These are phyloP conservation scores for Aspergillus pseudoterreus DNA, from an alignment of 2,329 filamentous ascomycete species.

Conservation along the genomic window DNA sequence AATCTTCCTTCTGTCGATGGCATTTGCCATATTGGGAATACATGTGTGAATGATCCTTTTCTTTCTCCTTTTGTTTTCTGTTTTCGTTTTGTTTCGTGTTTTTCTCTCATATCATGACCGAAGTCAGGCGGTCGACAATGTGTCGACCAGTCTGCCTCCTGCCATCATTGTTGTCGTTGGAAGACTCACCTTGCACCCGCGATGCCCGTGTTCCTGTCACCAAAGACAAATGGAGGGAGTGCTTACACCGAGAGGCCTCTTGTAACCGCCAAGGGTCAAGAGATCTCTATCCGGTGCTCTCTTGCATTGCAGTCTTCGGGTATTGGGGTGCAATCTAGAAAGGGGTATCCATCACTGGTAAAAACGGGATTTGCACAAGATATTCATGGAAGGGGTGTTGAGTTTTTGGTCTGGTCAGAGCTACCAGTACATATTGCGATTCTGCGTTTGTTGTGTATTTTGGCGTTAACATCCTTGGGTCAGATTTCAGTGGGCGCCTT, in stretches of 20 bases:
- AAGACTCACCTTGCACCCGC: no score
- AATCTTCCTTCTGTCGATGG: constrained; percentile 11
- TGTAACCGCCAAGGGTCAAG: neutral
- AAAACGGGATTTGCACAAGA: constrained; percentile 12
- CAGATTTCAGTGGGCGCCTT: neutral
- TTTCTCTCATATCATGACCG: neutral
- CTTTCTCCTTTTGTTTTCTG: constrained; percentile 1
- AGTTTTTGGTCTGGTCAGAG: constrained; percentile 4
- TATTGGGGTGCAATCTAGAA: constrained; percentile 26
- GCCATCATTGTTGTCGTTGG: no score
- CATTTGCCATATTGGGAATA: constrained; percentile 18
- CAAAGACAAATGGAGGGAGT: neutral
- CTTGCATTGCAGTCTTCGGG: neutral
- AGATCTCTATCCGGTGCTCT: constrained; percentile 1
- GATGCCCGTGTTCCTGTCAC: no score
- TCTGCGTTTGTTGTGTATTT: neutral
- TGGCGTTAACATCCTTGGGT: neutral
- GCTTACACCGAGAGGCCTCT: neutral
- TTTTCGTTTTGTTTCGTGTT: neutral
- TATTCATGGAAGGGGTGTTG: constrained; percentile 5
- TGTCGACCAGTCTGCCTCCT: no score
- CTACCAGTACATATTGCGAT: neutral
- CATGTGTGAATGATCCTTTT: constrained; percentile 24
- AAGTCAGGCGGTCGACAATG: no score
- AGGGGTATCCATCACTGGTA: constrained; percentile 33